These are phyloP conservation scores for Xylaria polymorpha DNA, from an alignment of 2,329 filamentous ascomycete species.

Conservation along the genomic window DNA sequence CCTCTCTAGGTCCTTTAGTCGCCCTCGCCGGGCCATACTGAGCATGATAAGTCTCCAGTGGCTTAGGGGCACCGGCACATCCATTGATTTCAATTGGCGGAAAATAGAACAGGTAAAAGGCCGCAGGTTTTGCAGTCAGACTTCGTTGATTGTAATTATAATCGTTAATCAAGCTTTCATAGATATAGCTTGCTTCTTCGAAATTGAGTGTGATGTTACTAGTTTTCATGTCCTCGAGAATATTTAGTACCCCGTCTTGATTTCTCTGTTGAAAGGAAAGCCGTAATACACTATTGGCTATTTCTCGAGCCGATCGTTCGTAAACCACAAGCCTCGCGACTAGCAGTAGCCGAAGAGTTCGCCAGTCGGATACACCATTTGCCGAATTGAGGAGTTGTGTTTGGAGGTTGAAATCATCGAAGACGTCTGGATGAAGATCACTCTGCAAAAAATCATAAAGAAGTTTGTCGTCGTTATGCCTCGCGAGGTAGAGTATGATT, in stretches of 20 bases:
- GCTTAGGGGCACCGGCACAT: conserved; percentile 55
- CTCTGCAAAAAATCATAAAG: conserved; percentile 59
- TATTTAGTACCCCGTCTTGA: conserved; percentile 45
- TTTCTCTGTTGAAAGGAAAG: conserved; percentile 47
- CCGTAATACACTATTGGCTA: conserved; percentile 52
- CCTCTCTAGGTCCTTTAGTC: conserved; percentile 59
- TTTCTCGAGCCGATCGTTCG: conserved; percentile 45
- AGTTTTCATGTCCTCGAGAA: conserved; percentile 55
- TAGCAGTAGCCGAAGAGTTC: conserved; percentile 57
- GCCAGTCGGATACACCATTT: conserved; percentile 55
- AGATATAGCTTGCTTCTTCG: conserved; percentile 47
- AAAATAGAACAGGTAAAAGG: conserved; percentile 52
- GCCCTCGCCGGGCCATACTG: conserved; percentile 57
- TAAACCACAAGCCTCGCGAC: conserved; percentile 55
- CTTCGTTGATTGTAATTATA: conserved; percentile 34
- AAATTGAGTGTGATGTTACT: conserved; percentile 51
- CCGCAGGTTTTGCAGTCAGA: conserved; percentile 40
- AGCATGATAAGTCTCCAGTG: conserved; percentile 60
- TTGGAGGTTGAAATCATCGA: conserved; percentile 59
- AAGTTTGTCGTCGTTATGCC: conserved; percentile 63
- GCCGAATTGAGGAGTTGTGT: conserved; percentile 53
- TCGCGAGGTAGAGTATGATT: conserved; percentile 72
- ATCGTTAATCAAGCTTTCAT: conserved; percentile 46
- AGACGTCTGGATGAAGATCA: conserved; percentile 67
- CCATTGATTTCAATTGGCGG: conserved; percentile 53